Evolutionary conservation across 805 yeast species (phyloP).

Genomic region (Myxozyma monticola): DNA sequence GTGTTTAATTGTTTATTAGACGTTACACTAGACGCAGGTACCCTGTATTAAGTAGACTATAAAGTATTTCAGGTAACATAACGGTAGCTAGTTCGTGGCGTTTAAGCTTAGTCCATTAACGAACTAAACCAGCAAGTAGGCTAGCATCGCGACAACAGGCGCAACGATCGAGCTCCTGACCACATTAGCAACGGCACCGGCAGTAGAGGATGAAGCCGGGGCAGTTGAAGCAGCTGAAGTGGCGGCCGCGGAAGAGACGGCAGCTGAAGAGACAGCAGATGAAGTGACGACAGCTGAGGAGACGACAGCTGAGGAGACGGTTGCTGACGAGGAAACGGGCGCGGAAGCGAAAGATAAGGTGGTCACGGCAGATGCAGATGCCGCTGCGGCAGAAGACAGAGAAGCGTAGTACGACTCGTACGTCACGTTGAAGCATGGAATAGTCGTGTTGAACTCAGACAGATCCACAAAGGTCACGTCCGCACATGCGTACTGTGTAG

Average conservation of each 20-base stretch:
- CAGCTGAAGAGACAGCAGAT: slow-evolving; percentile 1
- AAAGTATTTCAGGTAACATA: too few species aligned
- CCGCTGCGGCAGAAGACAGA: slow-evolving; percentile 3
- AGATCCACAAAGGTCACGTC: slow-evolving; percentile 45
- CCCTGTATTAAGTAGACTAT: too few species aligned
- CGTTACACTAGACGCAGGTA: too few species aligned
- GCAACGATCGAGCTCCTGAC: slow-evolving; percentile 1
- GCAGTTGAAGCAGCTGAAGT: neutral
- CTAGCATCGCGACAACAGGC: slow-evolving; percentile 2
- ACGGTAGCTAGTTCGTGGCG: too few species aligned
- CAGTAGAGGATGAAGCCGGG: neutral
- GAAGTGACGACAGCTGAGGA: neutral
- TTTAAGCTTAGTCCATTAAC: too few species aligned
- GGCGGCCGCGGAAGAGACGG: slow-evolving; percentile 3
- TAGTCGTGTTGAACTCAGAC: slow-evolving; percentile 14
- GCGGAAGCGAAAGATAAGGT: neutral
- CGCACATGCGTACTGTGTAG: slow-evolving; percentile 50
- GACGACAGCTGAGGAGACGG: neutral
- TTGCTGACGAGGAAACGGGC: neutral
- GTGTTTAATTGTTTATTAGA: too few species aligned
- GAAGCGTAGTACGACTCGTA: slow-evolving; percentile 15
- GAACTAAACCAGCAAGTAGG: slow-evolving; percentile 3
- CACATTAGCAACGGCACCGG: slow-evolving; percentile 1
- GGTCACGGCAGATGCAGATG: neutral
- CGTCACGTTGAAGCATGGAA: slow-evolving; percentile 30